phyloP scores from a whole-genome alignment of 1,284 basidiomycete species.

The Grifola frondosa region DNA sequence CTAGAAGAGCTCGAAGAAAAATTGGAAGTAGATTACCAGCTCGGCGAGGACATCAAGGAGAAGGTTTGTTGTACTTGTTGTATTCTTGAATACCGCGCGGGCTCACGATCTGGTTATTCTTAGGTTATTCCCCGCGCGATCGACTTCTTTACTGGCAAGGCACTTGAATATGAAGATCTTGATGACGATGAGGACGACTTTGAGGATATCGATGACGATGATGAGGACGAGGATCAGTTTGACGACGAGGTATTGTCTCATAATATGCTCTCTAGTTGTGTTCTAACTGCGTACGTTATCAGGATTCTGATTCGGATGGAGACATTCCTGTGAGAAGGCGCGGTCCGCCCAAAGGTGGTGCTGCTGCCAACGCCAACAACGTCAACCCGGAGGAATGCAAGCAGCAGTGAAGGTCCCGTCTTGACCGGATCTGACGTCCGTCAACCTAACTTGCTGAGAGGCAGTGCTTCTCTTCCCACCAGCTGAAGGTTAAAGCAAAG shows the following conservation, averaged over 20 bases:
- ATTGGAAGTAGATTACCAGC: constrained; percentile 96
- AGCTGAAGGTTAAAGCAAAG: neutral
- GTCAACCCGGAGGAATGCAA: constrained; percentile 83
- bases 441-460: too few species aligned
- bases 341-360: constrained; percentile 55
- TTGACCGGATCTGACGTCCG: neutral
- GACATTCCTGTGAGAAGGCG: constrained; percentile 59
- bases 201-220: constrained; percentile 60
- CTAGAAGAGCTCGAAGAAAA: constrained; percentile 89
- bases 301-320: constrained; percentile 64
- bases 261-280: constrained; percentile 8
- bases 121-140: constrained; percentile 93
- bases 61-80: constrained; percentile 50
- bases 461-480: neutral
- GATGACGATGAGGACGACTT: constrained; percentile 73
- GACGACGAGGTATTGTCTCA: constrained; percentile 48
- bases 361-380: constrained; percentile 40
- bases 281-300: constrained; percentile 18
- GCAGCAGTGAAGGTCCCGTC: constrained; percentile 59
- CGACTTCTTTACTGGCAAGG: constrained; percentile 97
- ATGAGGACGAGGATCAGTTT: constrained; percentile 48
- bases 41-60: constrained; percentile 98
- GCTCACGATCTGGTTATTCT: neutral
- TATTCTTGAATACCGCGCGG: fast-evolving
- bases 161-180: constrained; percentile 83